A percentile compares a stretch with the other conserved stretches of the same genome.
Conservation (phyloP, 2,329 filamentous ascomycete genomes). For the Neopestalotiopsis sp. region DNA sequence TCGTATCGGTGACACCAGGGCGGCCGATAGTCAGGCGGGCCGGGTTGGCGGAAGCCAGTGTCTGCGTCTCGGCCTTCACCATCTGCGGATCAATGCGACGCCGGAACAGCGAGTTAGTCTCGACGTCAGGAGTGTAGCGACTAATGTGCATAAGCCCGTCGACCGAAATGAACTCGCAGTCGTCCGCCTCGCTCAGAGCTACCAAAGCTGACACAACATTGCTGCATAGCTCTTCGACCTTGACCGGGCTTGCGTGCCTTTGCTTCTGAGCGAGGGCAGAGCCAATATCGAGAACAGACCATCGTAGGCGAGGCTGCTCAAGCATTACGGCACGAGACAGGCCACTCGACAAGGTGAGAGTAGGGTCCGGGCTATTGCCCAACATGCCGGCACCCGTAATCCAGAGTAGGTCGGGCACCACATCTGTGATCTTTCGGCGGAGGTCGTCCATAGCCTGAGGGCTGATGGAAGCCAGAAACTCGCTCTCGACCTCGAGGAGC, state of each 20-base stretch:
- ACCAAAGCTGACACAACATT: neutral
- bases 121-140: neutral
- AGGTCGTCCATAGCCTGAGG: slow-evolving; percentile 1
- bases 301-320: slow-evolving; percentile 3
- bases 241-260: no score
- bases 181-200: neutral
- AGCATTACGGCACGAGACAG: slow-evolving; percentile 14
- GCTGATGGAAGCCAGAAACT: slow-evolving; percentile 1
- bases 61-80: no score
- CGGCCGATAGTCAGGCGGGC: no score
- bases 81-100: neutral
- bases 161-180: slow-evolving; percentile 4
- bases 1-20: slow-evolving; percentile 3
- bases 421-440: neutral
- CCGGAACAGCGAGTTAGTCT: slow-evolving; percentile 3
- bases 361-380: neutral
- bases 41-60: no score
- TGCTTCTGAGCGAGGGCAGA: neutral
- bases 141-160: neutral
- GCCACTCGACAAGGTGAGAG: neutral
- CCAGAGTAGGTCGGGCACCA: neutral
- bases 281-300: neutral
- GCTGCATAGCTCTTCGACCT: neutral
- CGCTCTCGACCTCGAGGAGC: slow-evolving; percentile 1
- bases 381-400: neutral